Evolutionary conservation across 164 flowering plant species (phyloP).

Genomic region (Dillenia suffruticosa): DNA sequence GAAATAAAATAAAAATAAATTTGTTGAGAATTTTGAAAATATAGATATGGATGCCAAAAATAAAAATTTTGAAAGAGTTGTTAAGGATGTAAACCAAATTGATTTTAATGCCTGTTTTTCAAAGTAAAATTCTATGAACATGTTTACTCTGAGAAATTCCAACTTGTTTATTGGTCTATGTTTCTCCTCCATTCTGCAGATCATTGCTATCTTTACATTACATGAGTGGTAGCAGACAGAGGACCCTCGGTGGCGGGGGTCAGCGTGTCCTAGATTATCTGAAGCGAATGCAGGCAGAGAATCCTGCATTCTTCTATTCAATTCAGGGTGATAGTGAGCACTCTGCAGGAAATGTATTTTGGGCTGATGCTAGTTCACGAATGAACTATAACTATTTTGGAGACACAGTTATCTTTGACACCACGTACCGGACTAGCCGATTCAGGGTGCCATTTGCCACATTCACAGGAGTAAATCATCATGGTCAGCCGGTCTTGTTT

Average conservation of each 20-base stretch:
- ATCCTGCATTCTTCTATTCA: constrained; percentile 38
- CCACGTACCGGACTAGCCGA: constrained; percentile 23
- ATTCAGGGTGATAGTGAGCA: constrained; percentile 25
- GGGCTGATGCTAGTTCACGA: constrained; percentile 39
- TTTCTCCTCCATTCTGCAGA: too few relatives aligned
- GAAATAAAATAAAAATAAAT: too few relatives aligned
- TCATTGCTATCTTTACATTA: neutral
- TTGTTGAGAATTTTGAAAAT: too few relatives aligned
- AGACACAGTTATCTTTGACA: constrained; percentile 33
- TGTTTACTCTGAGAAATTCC: too few relatives aligned
- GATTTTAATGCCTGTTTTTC: too few relatives aligned
- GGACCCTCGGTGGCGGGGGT: constrained; percentile 36
- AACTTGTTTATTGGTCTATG: too few relatives aligned
- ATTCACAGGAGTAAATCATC: constrained; percentile 39
- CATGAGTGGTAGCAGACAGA: constrained; percentile 32
- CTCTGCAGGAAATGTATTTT: constrained; percentile 26
- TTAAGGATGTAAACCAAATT: too few relatives aligned
- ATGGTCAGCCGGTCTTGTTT: constrained; percentile 44
- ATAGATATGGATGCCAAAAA: too few relatives aligned
- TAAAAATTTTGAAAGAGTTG: too few relatives aligned
- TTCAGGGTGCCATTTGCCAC: constrained; percentile 34
- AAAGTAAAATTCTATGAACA: too few relatives aligned
- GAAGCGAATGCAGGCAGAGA: constrained; percentile 38
- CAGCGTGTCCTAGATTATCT: constrained; percentile 38
- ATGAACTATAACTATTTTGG: constrained; percentile 37